Evolutionary conservation across 495 filamentous ascomycete species (phyloP).

Genomic region (Aspergillus ellipticus): DNA sequence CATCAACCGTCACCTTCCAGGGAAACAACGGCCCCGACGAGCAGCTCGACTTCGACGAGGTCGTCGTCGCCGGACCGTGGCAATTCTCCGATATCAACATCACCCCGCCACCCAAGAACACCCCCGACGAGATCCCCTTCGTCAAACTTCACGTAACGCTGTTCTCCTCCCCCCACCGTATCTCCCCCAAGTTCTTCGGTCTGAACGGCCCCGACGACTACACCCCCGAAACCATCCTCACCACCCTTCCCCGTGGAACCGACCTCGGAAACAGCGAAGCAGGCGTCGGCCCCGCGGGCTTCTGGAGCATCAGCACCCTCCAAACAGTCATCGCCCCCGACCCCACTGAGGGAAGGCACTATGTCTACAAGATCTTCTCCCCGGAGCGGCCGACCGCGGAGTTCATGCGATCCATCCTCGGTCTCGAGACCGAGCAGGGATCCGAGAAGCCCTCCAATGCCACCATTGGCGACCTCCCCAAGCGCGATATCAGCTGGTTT

Average conservation of each 20-base stretch:
- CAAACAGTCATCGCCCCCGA: constrained; percentile 47
- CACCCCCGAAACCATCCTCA: constrained; percentile 73
- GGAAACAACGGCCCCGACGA: constrained; percentile 18
- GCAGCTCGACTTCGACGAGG: constrained; percentile 61
- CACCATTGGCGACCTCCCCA: constrained; percentile 33
- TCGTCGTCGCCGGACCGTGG: constrained; percentile 74
- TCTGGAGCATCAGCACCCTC: constrained; percentile 85
- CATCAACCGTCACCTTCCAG: constrained; percentile 49
- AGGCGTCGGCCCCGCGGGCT: constrained; percentile 66
- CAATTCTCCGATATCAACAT: constrained; percentile 70
- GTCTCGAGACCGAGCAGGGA: constrained; percentile 21
- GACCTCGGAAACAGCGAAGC: constrained; percentile 42
- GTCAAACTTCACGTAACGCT: constrained; percentile 83
- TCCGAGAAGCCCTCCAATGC: constrained; percentile 13
- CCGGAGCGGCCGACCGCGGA: constrained; percentile 59
- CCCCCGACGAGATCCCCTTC: constrained; percentile 73
- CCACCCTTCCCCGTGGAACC: constrained; percentile 66
- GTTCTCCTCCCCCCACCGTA: constrained; percentile 68
- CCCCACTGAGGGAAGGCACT: constrained; percentile 52
- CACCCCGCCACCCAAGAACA: constrained; percentile 46
- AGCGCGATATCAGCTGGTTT: constrained; percentile 69
- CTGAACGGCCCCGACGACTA: constrained; percentile 46
- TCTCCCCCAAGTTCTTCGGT: constrained; percentile 68
- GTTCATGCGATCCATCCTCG: constrained; percentile 54
- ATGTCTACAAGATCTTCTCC: constrained; percentile 96